phyloP scores from a whole-genome alignment of 805 yeast genomes.

The Candida cerambycidarum region DNA sequence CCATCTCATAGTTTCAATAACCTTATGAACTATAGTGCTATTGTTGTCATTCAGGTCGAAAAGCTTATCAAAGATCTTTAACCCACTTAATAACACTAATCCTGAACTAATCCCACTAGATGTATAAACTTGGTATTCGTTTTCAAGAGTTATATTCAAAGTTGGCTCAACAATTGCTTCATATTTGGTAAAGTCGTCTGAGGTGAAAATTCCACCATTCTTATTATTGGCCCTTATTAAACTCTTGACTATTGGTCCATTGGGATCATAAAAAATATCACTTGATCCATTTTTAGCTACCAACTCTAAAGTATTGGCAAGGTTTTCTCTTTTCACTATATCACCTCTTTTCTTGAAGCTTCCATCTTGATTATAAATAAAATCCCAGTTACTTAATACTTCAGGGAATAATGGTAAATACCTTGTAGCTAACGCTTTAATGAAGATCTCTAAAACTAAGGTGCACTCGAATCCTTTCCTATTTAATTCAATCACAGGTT shows the following conservation, averaged over 20 bases:
- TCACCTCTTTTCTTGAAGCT: constrained; percentile 55
- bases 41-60: constrained; percentile 20
- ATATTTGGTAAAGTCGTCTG: constrained; percentile 68
- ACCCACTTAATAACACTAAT: constrained; percentile 72
- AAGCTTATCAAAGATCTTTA: constrained; percentile 56
- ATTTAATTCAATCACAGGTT: constrained; percentile 71
- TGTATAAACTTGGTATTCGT: constrained; percentile 32
- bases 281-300: constrained; percentile 78
- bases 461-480: constrained; percentile 57
- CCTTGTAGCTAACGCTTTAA: constrained; percentile 29
- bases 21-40: constrained; percentile 54
- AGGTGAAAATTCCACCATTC: constrained; percentile 66
- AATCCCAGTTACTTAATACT: constrained; percentile 53
- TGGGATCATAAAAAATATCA: constrained; percentile 79
- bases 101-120: constrained; percentile 82
- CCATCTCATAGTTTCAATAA: constrained; percentile 92
- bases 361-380: constrained; percentile 40
- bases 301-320: constrained; percentile 64
- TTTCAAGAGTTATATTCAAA: constrained; percentile 26
- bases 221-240: constrained; percentile 50
- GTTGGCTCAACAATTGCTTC: constrained; percentile 49
- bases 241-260: constrained; percentile 67
- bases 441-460: constrained; percentile 29
- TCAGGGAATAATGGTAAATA: constrained; percentile 28
- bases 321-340: constrained; percentile 52